phyloP scores from a whole-genome alignment of 2,329 filamentous ascomycete genomes.

The Keithomyces neogunnii region DNA sequence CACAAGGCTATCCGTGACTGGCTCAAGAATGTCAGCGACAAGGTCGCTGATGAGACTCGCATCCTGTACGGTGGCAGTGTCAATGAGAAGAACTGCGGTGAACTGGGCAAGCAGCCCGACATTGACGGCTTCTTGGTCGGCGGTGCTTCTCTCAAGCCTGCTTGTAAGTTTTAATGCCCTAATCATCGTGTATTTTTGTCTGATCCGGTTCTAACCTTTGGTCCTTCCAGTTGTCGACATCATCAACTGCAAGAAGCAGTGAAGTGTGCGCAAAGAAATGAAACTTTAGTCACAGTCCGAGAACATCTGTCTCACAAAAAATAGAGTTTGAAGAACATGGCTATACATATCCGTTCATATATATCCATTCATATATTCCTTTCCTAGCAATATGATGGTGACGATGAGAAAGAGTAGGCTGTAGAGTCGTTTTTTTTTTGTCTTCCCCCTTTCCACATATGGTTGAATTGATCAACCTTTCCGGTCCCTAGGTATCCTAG shows the following conservation, averaged over 20 bases:
- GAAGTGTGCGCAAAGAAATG: constrained; percentile 14
- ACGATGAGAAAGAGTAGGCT: neutral
- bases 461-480: neutral
- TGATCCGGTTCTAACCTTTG: neutral
- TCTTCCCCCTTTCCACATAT: neutral
- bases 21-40: constrained; percentile 69
- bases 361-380: neutral
- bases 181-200: neutral
- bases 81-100: constrained; percentile 95
- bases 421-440: neutral
- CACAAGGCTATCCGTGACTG: constrained; percentile 87
- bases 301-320: neutral
- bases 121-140: constrained; percentile 98
- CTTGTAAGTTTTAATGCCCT: constrained; percentile 51
- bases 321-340: neutral
- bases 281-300: neutral
- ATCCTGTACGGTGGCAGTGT: constrained; percentile 97
- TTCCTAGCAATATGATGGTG: neutral
- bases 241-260: constrained; percentile 46
- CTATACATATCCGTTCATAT: neutral
- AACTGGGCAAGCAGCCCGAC: constrained; percentile 84
- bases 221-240: constrained; percentile 44
- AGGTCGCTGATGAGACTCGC: constrained; percentile 75
- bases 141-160: constrained; percentile 93
- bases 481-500: constrained; percentile 13